Base-by-base conservation (phyloP, 139 green algal species). In the Trebouxia sp. region DNA sequence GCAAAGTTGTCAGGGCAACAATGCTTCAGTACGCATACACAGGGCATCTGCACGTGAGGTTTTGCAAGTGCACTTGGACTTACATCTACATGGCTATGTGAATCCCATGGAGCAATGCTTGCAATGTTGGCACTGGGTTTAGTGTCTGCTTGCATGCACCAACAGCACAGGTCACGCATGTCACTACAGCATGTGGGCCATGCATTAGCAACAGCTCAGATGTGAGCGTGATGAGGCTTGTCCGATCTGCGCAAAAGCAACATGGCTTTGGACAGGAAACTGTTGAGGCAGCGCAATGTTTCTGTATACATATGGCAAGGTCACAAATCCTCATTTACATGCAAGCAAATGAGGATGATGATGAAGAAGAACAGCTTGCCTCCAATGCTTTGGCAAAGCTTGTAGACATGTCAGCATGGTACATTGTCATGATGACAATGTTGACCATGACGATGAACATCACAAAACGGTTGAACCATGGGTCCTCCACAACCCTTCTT, bases 401-500 rank as follows among this genome's bases (percentile, higher is more conserved):
- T 50, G 37, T 28, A 12, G 78, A 80, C 75, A 80, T 80, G 0
- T 42, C 51, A 51, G 38, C 38, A 51, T 80, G 51, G 51, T 79
- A 65, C 28, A 85, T 48, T 2, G 84, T 83, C 87, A 94, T 90
- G 15, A 90, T 62, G 4, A 88, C 47, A 0, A 85, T 88, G 82
- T 92, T 94, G 24, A 91, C 0, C 17, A 88, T 55, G 28, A 94
- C 91, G 6, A 92, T 77, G 3, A 50, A 41, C 32, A 86, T 85
- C 38, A 80, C 41, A 43, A 70, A 30, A 38, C 70, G 38, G 38
- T 89, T 82, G 87, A 92, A 92, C 50, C 35, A 75, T n/a, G 70
- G 9, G 50, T 70, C n/a, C 41, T 77, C 69, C 7, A 77, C 41
- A 0, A 53, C 24, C 10, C 69, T 7, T 1, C 69, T 35, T 15